Evolutionary conservation across 129 eudicot species (phyloP).

Genomic region (Flaveria brownii): DNA sequence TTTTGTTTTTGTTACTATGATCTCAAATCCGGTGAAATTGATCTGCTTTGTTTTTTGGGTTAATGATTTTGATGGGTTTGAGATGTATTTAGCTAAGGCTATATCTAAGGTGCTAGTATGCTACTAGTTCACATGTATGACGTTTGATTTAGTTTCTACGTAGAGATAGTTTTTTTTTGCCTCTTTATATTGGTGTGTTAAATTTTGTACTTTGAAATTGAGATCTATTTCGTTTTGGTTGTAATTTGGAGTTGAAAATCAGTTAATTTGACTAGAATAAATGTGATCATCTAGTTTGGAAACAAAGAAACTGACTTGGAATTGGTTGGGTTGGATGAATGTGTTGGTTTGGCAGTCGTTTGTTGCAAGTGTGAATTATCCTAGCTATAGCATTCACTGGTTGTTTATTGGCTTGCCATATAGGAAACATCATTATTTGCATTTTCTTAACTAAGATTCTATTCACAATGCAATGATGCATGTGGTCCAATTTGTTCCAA

Average conservation of each 20-base stretch:
- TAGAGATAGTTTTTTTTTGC: too few species aligned
- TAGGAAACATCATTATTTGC: not conserved
- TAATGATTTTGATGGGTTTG: not conserved
- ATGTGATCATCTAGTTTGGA: not conserved
- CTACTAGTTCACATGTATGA: not conserved
- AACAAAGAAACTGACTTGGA: not conserved
- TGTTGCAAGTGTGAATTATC: not conserved
- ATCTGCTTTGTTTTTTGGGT: not conserved
- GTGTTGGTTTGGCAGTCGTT: not conserved
- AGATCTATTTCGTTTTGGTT: not conserved
- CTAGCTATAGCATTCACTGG: not conserved
- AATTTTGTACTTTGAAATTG: not conserved
- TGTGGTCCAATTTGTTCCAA: not conserved
- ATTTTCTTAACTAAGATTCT: not conserved
- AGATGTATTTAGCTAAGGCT: not conserved
- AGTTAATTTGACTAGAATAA: not conserved
- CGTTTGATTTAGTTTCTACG: too few species aligned
- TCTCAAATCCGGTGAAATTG: not conserved
- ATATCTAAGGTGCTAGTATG: slow-evolving; percentile 20
- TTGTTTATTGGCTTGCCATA: not conserved
- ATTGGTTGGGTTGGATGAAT: not conserved
- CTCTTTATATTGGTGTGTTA: not conserved
- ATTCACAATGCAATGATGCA: not conserved
- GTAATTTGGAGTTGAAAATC: not conserved
- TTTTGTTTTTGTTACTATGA: not conserved